A percentile compares a stretch with the other conserved stretches of the same genome.
Evolutionary conservation across 1,284 basidiomycete genomes (phyloP).

Genomic region (Moesziomyces antarcticus): DNA sequence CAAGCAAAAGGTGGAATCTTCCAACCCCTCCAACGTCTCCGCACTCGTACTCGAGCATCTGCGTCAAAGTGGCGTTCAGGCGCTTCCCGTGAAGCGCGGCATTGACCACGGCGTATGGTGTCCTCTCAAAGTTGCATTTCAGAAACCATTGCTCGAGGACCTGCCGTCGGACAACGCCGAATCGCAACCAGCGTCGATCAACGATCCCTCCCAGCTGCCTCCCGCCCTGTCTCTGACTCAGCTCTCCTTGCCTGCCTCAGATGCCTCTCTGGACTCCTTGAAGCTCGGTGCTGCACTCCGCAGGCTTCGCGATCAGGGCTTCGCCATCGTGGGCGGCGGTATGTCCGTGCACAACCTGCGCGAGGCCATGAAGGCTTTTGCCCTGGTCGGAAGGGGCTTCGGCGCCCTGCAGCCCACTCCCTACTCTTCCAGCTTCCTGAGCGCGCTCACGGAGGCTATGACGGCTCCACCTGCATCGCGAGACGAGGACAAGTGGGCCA

Average conservation of each 20-base stretch:
- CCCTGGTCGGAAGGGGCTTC: conserved; percentile 8
- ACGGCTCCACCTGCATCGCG: conserved; percentile 9
- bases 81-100: conserved; percentile 61
- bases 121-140: conserved; percentile 69
- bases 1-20: conserved; percentile 65
- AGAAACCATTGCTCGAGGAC: conserved; percentile 32
- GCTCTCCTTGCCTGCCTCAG: conserved; percentile 69
- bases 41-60: conserved; percentile 60
- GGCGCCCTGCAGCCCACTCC: conserved; percentile 4
- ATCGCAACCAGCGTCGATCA: conserved; percentile 11
- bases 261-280: conserved; percentile 57
- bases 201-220: conserved; percentile 47
- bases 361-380: conserved; percentile 31
- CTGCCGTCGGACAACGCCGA: conserved; percentile 18
- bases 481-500: conserved; percentile 29
- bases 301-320: conserved; percentile 60
- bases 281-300: conserved; percentile 69
- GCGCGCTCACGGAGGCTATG: conserved; percentile 40
- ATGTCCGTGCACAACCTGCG: conserved; percentile 60
- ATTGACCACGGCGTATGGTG: conserved; percentile 71
- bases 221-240: conserved; percentile 68
- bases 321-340: conserved; percentile 53
- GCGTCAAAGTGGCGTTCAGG: conserved; percentile 35
- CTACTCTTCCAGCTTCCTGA: conserved; percentile 32
- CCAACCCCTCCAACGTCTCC: conserved; percentile 55